A percentile compares a stretch with the other conserved stretches of the same genome.
These are phyloP conservation scores for Acacia concinna DNA, from an alignment of 331 rosid species.

Conservation along the genomic window DNA sequence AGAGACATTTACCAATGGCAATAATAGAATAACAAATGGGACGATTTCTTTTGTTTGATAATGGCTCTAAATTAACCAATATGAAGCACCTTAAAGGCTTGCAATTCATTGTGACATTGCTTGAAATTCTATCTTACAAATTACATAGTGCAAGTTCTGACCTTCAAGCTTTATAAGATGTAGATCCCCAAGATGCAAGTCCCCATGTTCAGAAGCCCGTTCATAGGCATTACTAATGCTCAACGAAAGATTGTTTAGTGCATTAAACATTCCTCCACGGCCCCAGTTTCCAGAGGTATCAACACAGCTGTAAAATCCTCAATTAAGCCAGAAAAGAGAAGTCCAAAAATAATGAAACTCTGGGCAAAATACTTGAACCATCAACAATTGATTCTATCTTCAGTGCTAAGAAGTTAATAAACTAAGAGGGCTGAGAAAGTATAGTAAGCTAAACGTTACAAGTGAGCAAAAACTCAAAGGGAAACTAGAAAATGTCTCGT, in stretches of 20 bases:
- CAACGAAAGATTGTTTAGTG: conserved; percentile 65
- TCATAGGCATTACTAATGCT: conserved; percentile 71
- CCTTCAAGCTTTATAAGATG: conserved; percentile 81
- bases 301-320: conserved; percentile 60
- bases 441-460: neutral
- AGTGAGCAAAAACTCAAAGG: neutral
- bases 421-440: neutral
- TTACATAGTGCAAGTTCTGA: conserved; percentile 35
- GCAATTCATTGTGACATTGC: neutral
- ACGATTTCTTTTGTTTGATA: neutral
- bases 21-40: neutral
- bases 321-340: conserved; percentile 15
- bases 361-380: neutral
- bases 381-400: neutral
- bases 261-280: conserved; percentile 88
- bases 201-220: conserved; percentile 80
- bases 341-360: neutral
- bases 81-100: neutral
- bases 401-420: neutral
- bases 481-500: neutral
- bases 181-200: conserved; percentile 91
- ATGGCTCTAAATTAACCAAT: neutral
- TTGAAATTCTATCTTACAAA: neutral
- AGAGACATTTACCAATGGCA: neutral
- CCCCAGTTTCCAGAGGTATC: conserved; percentile 97